These are phyloP conservation scores for Ogataea ramenticola DNA, from an alignment of 805 yeast genomes.

Conservation along the genomic window DNA sequence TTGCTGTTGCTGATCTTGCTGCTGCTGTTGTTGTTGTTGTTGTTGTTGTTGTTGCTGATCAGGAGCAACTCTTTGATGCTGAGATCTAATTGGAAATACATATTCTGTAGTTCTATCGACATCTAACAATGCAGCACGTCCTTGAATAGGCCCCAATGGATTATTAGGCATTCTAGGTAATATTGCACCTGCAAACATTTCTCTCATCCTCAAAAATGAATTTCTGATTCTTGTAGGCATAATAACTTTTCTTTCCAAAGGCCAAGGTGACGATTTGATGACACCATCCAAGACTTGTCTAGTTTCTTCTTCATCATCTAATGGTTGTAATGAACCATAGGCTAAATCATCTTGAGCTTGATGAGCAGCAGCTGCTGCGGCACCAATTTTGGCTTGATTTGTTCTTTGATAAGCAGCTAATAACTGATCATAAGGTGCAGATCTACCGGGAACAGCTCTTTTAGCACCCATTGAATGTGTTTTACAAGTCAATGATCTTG, in stretches of 20 bases:
- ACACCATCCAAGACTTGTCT: slow-evolving; percentile 88
- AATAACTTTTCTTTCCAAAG: slow-evolving; percentile 69
- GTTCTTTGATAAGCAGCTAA: slow-evolving; percentile 86
- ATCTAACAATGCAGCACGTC: slow-evolving; percentile 71
- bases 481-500: slow-evolving; percentile 92
- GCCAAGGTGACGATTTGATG: slow-evolving; percentile 69
- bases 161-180: slow-evolving; percentile 53
- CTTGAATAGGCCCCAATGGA: slow-evolving; percentile 68
- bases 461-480: slow-evolving; percentile 99
- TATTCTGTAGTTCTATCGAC: slow-evolving; percentile 68
- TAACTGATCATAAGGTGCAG: slow-evolving; percentile 85
- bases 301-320: slow-evolving; percentile 89
- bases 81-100: slow-evolving; percentile 45
- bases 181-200: slow-evolving; percentile 85
- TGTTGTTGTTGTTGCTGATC: slow-evolving; percentile 7
- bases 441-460: slow-evolving; percentile 88
- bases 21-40: slow-evolving; percentile 3
- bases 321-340: slow-evolving; percentile 37
- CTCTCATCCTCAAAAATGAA: slow-evolving; percentile 79
- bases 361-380: slow-evolving; percentile 72
- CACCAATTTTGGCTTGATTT: slow-evolving; percentile 85
- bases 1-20: slow-evolving; percentile 18
- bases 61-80: slow-evolving; percentile 23
- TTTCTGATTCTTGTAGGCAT: slow-evolving; percentile 67
- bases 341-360: slow-evolving; percentile 64